Conservation (phyloP, 208 protist species). For the Leishmania braziliensis region DNA sequence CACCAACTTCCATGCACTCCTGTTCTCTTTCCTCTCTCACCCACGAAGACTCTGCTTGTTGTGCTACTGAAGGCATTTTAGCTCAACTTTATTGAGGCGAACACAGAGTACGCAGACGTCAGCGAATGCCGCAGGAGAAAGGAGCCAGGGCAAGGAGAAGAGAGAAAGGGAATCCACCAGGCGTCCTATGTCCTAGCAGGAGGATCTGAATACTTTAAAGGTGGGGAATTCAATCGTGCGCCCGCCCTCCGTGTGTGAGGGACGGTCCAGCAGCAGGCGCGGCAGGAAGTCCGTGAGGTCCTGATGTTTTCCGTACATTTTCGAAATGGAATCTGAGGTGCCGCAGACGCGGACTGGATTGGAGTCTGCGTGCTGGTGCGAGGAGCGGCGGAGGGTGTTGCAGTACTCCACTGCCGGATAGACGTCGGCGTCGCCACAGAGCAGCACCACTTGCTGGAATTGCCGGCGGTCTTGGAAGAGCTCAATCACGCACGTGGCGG, state of each 20-base stretch:
- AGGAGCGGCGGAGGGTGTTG: conserved; percentile 59
- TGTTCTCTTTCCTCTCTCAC: neutral
- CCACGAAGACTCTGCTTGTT: neutral
- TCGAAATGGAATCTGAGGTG: conserved; percentile 69
- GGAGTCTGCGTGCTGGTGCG: conserved; percentile 25
- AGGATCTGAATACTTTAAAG: conserved; percentile 35
- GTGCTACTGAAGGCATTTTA: neutral
- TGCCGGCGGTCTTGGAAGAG: conserved; percentile 62
- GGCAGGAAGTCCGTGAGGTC: conserved; percentile 88
- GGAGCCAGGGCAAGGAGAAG: neutral
- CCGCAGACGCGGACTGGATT: conserved; percentile 84
- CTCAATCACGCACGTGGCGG: conserved; percentile 78
- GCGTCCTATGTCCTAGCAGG: neutral
- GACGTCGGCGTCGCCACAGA: conserved; percentile 83
- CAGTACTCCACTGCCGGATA: conserved; percentile 84
- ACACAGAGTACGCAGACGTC: neutral
- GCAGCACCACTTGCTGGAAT: conserved; percentile 82
- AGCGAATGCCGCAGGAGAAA: conserved; percentile 4
- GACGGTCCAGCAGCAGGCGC: conserved; percentile 68
- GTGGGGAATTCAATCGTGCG: conserved; percentile 61
- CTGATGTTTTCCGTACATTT: conserved; percentile 78
- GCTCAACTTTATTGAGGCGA: neutral
- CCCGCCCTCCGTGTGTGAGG: conserved; percentile 61
- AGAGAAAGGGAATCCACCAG: no score
- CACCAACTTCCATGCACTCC: neutral